A percentile compares a stretch with the other conserved stretches of the same genome.
Evolutionary conservation across 805 yeast genomes (phyloP).

Genomic region (Kodamaea kaohsiungensis): DNA sequence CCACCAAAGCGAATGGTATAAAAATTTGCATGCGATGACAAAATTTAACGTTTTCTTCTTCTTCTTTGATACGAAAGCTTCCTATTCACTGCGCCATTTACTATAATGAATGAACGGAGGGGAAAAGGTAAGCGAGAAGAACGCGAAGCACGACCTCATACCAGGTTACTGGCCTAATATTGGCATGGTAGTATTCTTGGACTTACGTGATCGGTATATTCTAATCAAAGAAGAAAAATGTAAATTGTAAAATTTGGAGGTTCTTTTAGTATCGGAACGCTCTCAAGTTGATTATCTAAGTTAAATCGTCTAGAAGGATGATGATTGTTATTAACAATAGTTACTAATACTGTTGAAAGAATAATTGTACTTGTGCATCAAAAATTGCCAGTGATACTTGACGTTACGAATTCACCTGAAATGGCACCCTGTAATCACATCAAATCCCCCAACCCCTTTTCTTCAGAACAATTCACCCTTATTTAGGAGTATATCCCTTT

Average conservation of each 20-base stretch:
- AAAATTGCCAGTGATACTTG: neutral
- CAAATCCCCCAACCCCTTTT: neutral
- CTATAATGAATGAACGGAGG: constrained; percentile 38
- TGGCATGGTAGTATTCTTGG: constrained; percentile 14
- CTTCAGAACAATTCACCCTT: neutral
- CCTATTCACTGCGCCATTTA: constrained; percentile 44
- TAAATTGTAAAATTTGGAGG: no score
- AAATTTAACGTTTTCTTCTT: constrained; percentile 13
- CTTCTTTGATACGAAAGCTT: constrained; percentile 39
- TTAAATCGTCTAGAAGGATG: no score
- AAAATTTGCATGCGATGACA: neutral
- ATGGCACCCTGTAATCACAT: neutral
- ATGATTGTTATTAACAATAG: no score
- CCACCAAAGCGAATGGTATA: constrained; percentile 8
- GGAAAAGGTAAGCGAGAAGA: constrained; percentile 39
- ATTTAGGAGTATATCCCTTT: neutral
- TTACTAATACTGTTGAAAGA: neutral
- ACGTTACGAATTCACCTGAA: neutral
- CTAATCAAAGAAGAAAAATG: neutral
- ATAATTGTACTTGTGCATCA: neutral
- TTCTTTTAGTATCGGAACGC: no score
- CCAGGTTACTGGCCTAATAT: constrained; percentile 22
- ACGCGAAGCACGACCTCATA: constrained; percentile 37
- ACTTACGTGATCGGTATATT: constrained; percentile 41
- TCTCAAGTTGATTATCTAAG: no score